Conservation (phyloP, 164 flowering plant genomes). For the Aristolochia californica region DNA sequence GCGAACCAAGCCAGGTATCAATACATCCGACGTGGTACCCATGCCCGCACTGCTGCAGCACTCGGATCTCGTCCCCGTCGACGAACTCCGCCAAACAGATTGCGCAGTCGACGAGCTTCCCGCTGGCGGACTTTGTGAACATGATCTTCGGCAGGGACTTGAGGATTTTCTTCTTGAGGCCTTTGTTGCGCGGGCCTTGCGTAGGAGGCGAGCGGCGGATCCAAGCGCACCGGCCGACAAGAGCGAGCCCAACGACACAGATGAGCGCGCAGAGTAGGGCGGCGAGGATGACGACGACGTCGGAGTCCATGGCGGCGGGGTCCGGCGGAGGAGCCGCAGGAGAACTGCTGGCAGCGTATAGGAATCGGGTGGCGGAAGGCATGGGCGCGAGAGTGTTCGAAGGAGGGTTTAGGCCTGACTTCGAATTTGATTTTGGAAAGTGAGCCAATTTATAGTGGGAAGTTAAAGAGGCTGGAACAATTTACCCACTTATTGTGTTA, state of each 20-base stretch:
- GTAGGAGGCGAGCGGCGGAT: conserved; percentile 39
- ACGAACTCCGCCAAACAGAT: conserved; percentile 77
- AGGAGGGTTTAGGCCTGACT: conserved; percentile 2
- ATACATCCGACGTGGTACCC: conserved; percentile 74
- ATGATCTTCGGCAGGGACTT: conserved; percentile 48
- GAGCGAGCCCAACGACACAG: conserved; percentile 81
- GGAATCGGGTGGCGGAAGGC: conserved; percentile 26
- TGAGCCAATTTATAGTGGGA: too few relatives aligned
- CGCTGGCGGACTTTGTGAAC: conserved; percentile 23
- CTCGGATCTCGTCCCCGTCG: conserved; percentile 64
- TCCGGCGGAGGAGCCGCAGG: conserved; percentile 12
- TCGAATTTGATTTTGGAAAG: too few relatives aligned
- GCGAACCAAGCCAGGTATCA: conserved; percentile 75
- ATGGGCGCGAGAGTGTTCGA: conserved; percentile 17
- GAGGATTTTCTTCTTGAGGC: conserved; percentile 73
- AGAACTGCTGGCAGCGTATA: conserved; percentile 14
- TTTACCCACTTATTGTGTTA: too few relatives aligned
- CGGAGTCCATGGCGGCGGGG: conserved; percentile 36
- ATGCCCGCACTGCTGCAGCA: conserved; percentile 82
- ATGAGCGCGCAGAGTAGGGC: conserved; percentile 85
- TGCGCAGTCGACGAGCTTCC: conserved; percentile 54
- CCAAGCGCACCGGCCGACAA: conserved; percentile 87
- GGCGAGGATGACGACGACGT: conserved; percentile 79
- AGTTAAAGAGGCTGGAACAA: too few relatives aligned
- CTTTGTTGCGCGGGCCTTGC: conserved; percentile 44